Conservation (phyloP, 441 rosid genomes). For the Capsella rubella region DNA sequence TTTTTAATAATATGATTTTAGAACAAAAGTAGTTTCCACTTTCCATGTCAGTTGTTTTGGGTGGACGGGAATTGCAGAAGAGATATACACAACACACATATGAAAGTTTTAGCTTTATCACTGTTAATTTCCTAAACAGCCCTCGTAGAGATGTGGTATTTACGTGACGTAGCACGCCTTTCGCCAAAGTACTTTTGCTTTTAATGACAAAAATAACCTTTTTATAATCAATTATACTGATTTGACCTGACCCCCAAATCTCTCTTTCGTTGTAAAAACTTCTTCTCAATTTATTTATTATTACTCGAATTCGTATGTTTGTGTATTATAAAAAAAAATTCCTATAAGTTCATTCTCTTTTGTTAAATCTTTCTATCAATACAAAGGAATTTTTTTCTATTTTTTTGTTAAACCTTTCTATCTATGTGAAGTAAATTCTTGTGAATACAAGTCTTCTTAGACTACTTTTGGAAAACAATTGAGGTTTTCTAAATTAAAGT, state of each 20-base stretch:
- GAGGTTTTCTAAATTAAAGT: not conserved
- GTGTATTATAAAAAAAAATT: too few species aligned
- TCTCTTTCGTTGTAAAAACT: not conserved
- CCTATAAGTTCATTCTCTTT: not conserved
- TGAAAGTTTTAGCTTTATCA: conserved; percentile 30
- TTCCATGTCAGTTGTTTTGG: conserved; percentile 43
- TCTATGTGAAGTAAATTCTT: not conserved
- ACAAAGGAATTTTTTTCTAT: too few species aligned
- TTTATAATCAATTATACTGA: not conserved
- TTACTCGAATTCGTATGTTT: not conserved
- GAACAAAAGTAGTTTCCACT: conserved; percentile 36
- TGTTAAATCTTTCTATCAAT: not conserved
- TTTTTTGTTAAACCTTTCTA: too few species aligned
- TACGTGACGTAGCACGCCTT: conserved; percentile 38
- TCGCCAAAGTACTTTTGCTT: conserved; percentile 40
- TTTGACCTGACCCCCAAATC: too few species aligned
- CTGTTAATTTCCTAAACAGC: not conserved
- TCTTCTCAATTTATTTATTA: not conserved
- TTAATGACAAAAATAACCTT: conserved; percentile 43
- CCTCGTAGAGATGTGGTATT: conserved; percentile 24
- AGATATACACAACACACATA: not conserved
- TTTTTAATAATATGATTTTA: not conserved
- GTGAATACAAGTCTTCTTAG: not conserved
- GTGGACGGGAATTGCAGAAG: conserved; percentile 44
- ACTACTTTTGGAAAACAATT: not conserved